Base-by-base conservation (phyloP, 2,329 filamentous ascomycete species). In the Lecanosticta acicola region DNA sequence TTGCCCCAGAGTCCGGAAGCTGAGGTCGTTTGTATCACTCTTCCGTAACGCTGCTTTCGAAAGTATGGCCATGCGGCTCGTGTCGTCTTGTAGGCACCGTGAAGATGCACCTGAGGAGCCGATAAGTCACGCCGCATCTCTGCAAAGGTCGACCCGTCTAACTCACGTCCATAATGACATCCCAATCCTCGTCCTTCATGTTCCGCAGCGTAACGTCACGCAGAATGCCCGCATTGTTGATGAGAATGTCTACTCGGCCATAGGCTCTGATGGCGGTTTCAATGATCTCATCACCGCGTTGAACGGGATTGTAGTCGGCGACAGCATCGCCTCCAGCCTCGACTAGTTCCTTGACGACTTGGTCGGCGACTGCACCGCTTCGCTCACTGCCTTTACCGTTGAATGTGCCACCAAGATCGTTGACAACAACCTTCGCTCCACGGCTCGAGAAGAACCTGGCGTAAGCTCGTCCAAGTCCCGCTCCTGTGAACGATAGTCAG, bases 51-150 rank as follows among this genome's bases (percentile, higher is more conserved):
- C 69, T 97, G 93, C 75, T 96, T 96, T 65, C 90, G 80, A 78
- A 97, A 96, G 71, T 96, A 85, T 37, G 91, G 91, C 88, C 91
- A 97, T n/a, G 91, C 91, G 48, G 91, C 93, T 78, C 94, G 94
- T 64, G 89, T 91, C 53, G 91, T 82, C 74, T 94, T 94, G 75
- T 94, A 97, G 49, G 91, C 97, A 57, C 91, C 91, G 57, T 87
- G 80, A 35, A 94, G 78, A 69, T 97, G 93, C 42, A 97, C 88
- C 24, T 29, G 7, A 29, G n/a, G n/a, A n/a, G n/a, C n/a, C n/a
- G n/a, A n/a, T n/a, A n/a, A n/a, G n/a, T n/a, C n/a, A n/a, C n/a
- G n/a, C n/a, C n/a, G n/a, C n/a, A n/a, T n/a, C n/a, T n/a, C n/a
- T n/a, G n/a, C n/a, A n/a, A n/a, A n/a, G n/a, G n/a, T n/a, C n/a